Conservation (phyloP, 495 filamentous ascomycete species). For the Poronia punctata region DNA sequence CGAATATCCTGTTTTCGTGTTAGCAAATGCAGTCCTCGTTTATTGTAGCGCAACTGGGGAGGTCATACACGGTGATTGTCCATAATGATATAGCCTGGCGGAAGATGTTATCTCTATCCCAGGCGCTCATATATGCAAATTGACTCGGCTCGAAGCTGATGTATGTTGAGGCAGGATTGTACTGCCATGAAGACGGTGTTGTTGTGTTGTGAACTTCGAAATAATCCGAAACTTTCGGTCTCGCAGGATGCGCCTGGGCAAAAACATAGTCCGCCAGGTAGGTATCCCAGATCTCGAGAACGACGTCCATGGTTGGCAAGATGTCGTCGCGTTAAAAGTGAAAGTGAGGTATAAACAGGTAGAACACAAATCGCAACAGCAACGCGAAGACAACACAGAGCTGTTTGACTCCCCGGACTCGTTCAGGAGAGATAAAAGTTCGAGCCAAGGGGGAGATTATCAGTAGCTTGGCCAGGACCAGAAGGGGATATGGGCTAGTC, state of each 20-base stretch:
- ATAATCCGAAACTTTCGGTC: conserved; percentile 41
- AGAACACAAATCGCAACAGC: too few relatives aligned
- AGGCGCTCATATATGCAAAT: conserved; percentile 76
- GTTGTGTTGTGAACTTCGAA: conserved; percentile 34
- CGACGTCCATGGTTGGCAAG: conserved; percentile 66
- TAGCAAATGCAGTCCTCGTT: background rate
- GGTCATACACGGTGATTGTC: conserved; percentile 73
- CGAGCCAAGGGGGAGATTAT: conserved; percentile 7
- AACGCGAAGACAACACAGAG: conserved; percentile 7
- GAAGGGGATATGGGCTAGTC: background rate
- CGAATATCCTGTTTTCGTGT: conserved; percentile 62
- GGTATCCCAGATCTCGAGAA: conserved; percentile 79
- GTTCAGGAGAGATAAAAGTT: conserved; percentile 9
- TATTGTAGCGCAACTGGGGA: background rate
- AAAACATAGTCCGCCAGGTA: conserved; percentile 79
- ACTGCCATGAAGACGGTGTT: conserved; percentile 45
- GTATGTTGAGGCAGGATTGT: conserved; percentile 65
- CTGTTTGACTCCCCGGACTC: background rate
- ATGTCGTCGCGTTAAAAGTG: conserved; percentile 1
- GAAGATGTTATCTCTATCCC: conserved; percentile 71
- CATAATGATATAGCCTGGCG: conserved; percentile 73
- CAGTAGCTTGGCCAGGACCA: background rate
- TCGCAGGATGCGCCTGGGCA: conserved; percentile 59
- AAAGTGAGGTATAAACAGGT: conserved; percentile 1
- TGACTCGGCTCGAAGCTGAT: conserved; percentile 62